Evolutionary conservation across 2,329 filamentous ascomycete species (phyloP).

Genomic region (Lecanosticta acicola): DNA sequence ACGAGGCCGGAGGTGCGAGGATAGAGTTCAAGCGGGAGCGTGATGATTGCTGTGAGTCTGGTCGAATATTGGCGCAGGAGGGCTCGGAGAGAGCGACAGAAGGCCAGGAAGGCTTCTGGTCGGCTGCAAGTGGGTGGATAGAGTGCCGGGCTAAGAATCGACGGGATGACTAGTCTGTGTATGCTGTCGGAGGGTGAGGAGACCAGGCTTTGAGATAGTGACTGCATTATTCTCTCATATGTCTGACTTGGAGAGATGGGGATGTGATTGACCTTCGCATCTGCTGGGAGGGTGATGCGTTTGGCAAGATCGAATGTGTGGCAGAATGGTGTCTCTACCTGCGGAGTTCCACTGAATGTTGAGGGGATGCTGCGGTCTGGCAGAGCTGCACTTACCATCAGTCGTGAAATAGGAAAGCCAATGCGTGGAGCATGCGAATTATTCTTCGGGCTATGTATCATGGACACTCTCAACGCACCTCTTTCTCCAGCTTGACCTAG

Average conservation of each 20-base stretch:
- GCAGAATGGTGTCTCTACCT: conserved; percentile 37
- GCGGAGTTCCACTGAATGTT: conserved; percentile 5
- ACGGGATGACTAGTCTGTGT: conserved; percentile 80
- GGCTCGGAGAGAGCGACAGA: conserved; percentile 71
- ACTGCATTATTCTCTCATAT: conserved; percentile 59
- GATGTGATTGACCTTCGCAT: conserved; percentile 41
- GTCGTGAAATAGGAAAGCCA: conserved; percentile 1
- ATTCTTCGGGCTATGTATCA: conserved; percentile 15
- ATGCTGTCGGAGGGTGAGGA: conserved; percentile 56
- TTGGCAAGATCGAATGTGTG: conserved; percentile 51
- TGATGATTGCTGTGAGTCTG: conserved; percentile 66
- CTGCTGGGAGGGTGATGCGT: conserved; percentile 39
- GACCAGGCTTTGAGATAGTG: conserved; percentile 52
- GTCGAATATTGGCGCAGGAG: conserved; percentile 63
- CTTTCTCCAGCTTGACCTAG: conserved; percentile 64
- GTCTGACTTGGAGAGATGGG: conserved; percentile 60
- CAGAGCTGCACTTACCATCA: conserved; percentile 28
- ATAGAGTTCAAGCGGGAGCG: conserved; percentile 73
- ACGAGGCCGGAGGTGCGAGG: conserved; percentile 69
- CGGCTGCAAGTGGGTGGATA: conserved; percentile 65
- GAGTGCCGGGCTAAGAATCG: conserved; percentile 75
- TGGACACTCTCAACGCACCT: conserved; percentile 48
- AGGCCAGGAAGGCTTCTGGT: conserved; percentile 70
- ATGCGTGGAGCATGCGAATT: conserved; percentile 9
- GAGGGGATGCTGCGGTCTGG: conserved; percentile 22